These are phyloP conservation scores for Auriscalpium microsporum DNA, from an alignment of 768 basidiomycete species.

Conservation along the genomic window DNA sequence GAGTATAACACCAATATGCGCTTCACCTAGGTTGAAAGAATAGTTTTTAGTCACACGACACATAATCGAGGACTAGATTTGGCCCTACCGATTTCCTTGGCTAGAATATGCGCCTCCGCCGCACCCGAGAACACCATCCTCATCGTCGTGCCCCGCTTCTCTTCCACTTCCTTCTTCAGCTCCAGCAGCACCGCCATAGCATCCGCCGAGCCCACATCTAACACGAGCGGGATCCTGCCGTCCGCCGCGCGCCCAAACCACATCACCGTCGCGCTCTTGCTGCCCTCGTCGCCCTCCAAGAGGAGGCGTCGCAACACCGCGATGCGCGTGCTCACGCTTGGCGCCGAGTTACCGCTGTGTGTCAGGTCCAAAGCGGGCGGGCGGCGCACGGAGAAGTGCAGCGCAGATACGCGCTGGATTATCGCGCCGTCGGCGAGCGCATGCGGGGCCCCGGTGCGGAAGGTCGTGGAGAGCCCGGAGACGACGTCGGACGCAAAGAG, in stretches of 20 bases:
- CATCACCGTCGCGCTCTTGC: slow-evolving; percentile 20
- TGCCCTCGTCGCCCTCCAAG: slow-evolving; percentile 27
- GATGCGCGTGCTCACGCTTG: slow-evolving; percentile 76
- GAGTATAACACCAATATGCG: slow-evolving; percentile 72
- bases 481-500: background rate
- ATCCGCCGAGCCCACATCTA: slow-evolving; percentile 64
- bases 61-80: too few species aligned
- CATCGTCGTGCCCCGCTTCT: slow-evolving; percentile 21
- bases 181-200: slow-evolving; percentile 60
- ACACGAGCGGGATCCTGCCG: slow-evolving; percentile 56
- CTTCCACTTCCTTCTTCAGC: slow-evolving; percentile 50
- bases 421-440: slow-evolving; percentile 35
- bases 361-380: slow-evolving; percentile 19
- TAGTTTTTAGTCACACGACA: too few species aligned
- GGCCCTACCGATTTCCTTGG: slow-evolving; percentile 41
- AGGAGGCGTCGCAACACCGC: slow-evolving; percentile 62
- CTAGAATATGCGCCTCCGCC: slow-evolving; percentile 54
- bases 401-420: slow-evolving; percentile 31
- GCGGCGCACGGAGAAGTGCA: slow-evolving; percentile 47
- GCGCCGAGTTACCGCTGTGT: slow-evolving; percentile 9
- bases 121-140: slow-evolving; percentile 47
- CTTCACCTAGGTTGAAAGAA: slow-evolving; percentile 29
- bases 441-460: slow-evolving; percentile 32
- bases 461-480: slow-evolving; percentile 12
- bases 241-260: slow-evolving; percentile 30